Evolutionary conservation across 768 basidiomycete species (phyloP), one percentile per base, ranked within the genome.

Genomic region (Pleurotus giganteus): DNA sequence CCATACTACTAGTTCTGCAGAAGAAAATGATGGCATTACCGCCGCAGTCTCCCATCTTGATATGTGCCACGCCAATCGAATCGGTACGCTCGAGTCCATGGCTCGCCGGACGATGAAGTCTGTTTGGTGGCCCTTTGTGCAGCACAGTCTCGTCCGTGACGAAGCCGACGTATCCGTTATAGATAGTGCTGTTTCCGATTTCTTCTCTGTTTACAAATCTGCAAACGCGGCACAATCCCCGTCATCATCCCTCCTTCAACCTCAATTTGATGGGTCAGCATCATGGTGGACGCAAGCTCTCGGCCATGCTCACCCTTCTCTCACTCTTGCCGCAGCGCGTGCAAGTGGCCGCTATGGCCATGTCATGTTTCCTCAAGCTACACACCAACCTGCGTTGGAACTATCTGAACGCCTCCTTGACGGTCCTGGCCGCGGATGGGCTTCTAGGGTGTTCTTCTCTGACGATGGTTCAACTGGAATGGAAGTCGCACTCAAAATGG

Each of bases 401-500:
- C 81, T 98, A 19, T 86, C 93, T 1, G 95, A 98, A 65, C 80
- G 82, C 17, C 76, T 98, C 19, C 69, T 96, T 15, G 65, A 80
- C 23, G 91, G 90, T 1, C 94, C 95, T 3, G 96, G 96, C 0
- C 79, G 78, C 56, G 90, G 88, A 2, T 98, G 96, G 96, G 96
- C 96, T 1, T 79, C 83, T 6, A 83, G 92, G 17, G 96, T 84
- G 2, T 98, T 96, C 72, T 93, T 90, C 70, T 91, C 91, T 4
- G 96, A 98, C 65, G 89, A 98, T 60, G 96, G 96, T 12, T 92
- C 93, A 19, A 98, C 96, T 0, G 96, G 86, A 5, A 95, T 96
- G 86, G 96, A 98, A 67, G 88, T 96, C n/a, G 96, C 93, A 9
- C 72, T 98, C 56, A 98, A 98, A 70, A 98, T 98, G 96, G 96